Percentiles rank a stretch among this genome's conserved stretches.
Conservation (phyloP, 2,329 filamentous ascomycete species). For the Aulographum hederae region DNA sequence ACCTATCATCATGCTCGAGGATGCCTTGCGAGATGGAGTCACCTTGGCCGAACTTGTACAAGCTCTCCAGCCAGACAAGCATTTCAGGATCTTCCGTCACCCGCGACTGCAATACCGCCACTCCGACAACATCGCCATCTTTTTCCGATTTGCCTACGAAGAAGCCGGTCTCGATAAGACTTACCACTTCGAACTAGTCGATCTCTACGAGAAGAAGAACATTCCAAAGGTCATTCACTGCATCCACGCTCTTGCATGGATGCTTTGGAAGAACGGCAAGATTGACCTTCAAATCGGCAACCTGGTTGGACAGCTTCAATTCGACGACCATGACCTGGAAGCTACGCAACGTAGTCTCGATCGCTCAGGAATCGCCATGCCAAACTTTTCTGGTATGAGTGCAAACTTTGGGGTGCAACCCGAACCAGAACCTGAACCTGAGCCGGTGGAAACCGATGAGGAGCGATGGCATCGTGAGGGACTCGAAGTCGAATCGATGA, state of each 20-base stretch:
- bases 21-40: slow-evolving; percentile 80
- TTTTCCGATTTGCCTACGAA: slow-evolving; percentile 86
- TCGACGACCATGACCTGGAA: slow-evolving; percentile 93
- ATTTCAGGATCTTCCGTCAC: slow-evolving; percentile 68
- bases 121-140: slow-evolving; percentile 93
- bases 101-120: slow-evolving; percentile 81
- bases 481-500: slow-evolving; percentile 50
- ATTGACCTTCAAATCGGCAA: slow-evolving; percentile 95
- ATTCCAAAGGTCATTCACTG: slow-evolving; percentile 99
- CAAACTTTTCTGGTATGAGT: slow-evolving; percentile 93
- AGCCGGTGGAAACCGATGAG: slow-evolving; percentile 69
- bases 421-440: slow-evolving; percentile 54
- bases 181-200: slow-evolving; percentile 92
- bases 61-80: slow-evolving; percentile 59
- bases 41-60: slow-evolving; percentile 90
- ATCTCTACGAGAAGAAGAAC: slow-evolving; percentile 98
- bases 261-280: slow-evolving; percentile 88
- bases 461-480: slow-evolving; percentile 73
- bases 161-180: slow-evolving; percentile 88
- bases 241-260: slow-evolving; percentile 90
- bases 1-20: slow-evolving; percentile 83
- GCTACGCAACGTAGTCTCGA: slow-evolving; percentile 94
- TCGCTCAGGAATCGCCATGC: slow-evolving; percentile 88
- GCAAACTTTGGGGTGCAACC: slow-evolving; percentile 85
- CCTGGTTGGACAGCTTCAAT: slow-evolving; percentile 86